Evolutionary conservation across 2,329 filamentous ascomycete genomes (phyloP).

Genomic region (Penicillium fuscoglaucum): DNA sequence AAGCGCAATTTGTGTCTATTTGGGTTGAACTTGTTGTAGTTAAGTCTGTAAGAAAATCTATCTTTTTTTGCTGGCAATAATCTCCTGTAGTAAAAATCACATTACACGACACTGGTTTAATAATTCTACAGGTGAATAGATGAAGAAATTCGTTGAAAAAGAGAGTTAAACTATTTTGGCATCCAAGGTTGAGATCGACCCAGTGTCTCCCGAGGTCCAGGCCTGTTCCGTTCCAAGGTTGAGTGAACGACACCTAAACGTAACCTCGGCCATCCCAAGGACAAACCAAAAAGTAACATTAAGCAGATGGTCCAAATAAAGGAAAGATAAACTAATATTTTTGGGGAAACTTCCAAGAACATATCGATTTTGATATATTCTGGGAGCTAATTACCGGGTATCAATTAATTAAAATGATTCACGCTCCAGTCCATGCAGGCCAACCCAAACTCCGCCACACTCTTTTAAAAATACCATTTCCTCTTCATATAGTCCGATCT

Average conservation of each 20-base stretch:
- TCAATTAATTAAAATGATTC: background rate
- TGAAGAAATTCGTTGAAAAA: background rate
- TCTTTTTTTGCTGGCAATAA: background rate
- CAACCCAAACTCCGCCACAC: slow-evolving; percentile 11
- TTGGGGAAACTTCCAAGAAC: background rate
- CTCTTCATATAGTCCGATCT: slow-evolving; percentile 13
- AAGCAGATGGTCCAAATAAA: background rate
- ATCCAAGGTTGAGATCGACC: background rate
- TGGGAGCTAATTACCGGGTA: slow-evolving; percentile 4
- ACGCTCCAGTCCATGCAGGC: slow-evolving; percentile 19
- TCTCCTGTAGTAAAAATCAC: background rate
- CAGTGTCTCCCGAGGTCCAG: too few species aligned
- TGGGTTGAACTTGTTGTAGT: too few species aligned
- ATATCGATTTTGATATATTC: background rate
- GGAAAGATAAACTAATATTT: background rate
- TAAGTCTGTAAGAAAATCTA: background rate
- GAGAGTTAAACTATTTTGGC: background rate
- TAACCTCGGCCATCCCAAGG: background rate
- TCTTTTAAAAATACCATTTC: slow-evolving; percentile 3
- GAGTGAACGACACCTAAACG: background rate
- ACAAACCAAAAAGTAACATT: background rate
- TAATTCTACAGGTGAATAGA: background rate
- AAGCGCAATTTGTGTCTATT: background rate
- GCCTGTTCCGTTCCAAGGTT: background rate
- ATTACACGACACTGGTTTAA: background rate